Conservation (phyloP, 305 asterid species). For the Withania somnifera region DNA sequence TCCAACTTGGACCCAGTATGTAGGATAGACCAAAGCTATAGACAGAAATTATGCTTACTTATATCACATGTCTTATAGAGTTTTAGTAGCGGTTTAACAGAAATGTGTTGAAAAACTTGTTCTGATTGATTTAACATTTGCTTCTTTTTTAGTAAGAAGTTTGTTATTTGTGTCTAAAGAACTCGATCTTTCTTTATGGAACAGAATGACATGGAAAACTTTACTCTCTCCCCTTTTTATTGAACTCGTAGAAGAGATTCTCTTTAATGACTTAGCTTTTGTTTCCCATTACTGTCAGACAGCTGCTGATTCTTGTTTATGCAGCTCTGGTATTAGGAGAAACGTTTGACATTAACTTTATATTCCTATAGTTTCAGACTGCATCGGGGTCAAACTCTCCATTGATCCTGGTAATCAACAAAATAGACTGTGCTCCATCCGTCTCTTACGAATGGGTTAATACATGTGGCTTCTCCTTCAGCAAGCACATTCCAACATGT, state of each 20-base stretch:
- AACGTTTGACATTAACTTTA: background rate
- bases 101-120: background rate
- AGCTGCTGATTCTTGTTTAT: background rate
- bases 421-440: constrained; percentile 65
- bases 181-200: background rate
- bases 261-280: background rate
- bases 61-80: background rate
- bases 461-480: constrained; percentile 24
- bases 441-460: constrained; percentile 33
- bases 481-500: constrained; percentile 54
- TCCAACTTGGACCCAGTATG: background rate
- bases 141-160: background rate
- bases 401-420: constrained; percentile 66
- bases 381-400: constrained; percentile 54
- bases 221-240: background rate
- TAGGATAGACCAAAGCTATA: background rate
- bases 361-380: constrained; percentile 28
- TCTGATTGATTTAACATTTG: background rate
- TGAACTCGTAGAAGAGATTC: background rate
- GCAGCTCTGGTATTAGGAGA: background rate
- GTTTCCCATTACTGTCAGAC: background rate
- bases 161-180: background rate
- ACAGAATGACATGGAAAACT: background rate
- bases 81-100: background rate
- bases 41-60: background rate